Evolutionary conservation across 495 filamentous ascomycete genomes (phyloP).

Genomic region (Penicillium macrosclerotiorum): DNA sequence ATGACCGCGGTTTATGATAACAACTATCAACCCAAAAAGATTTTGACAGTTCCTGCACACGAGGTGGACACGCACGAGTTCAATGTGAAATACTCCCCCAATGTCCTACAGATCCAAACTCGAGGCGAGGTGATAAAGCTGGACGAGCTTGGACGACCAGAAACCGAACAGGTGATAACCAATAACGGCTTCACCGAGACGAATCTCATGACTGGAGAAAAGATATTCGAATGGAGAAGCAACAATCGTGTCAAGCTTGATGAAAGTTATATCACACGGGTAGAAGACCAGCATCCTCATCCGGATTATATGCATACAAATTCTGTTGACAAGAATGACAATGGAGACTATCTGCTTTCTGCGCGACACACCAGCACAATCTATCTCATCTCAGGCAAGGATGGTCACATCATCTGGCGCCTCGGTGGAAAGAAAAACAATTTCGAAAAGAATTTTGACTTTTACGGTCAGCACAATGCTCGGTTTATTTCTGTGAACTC

Average conservation of each 20-base stretch:
- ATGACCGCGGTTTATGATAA: not conserved
- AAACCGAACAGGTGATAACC: not conserved
- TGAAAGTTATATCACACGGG: slow-evolving; percentile 1
- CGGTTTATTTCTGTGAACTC: slow-evolving; percentile 35
- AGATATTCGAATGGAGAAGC: slow-evolving; percentile 2
- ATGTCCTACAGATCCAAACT: not conserved
- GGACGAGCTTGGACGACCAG: slow-evolving; percentile 2
- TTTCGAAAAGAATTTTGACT: slow-evolving; percentile 23
- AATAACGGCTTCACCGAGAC: slow-evolving; percentile 1
- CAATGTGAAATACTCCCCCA: slow-evolving; percentile 4
- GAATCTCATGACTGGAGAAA: slow-evolving; percentile 4
- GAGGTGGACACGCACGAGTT: slow-evolving; percentile 9
- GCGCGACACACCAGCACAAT: slow-evolving; percentile 45
- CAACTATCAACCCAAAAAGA: not conserved
- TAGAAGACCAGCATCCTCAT: not conserved
- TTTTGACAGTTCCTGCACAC: not conserved
- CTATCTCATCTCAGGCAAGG: slow-evolving; percentile 47
- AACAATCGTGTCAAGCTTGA: not conserved
- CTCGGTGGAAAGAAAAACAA: slow-evolving; percentile 17
- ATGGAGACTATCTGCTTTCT: slow-evolving; percentile 51
- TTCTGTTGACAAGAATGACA: slow-evolving; percentile 45
- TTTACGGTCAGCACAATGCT: slow-evolving; percentile 52
- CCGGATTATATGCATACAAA: slow-evolving; percentile 51
- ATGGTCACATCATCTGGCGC: slow-evolving; percentile 51
- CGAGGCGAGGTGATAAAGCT: not conserved